phyloP scores from a whole-genome alignment of 352 stramenopile species.

The Elongisporangium prolatum region DNA sequence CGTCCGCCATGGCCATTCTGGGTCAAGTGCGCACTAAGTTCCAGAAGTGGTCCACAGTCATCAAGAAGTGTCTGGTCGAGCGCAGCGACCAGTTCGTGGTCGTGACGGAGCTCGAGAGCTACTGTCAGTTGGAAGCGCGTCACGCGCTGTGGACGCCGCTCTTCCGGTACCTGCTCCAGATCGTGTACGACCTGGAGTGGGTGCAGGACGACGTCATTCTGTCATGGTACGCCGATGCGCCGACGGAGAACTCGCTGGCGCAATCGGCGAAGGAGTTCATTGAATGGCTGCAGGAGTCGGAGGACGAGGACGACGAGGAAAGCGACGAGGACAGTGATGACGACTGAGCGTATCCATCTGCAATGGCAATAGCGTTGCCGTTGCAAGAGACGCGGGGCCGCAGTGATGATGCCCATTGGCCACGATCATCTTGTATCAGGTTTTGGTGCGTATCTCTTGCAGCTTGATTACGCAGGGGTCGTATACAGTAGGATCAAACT shows the following conservation, averaged over 20 bases:
- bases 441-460: neutral
- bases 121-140: constrained; percentile 39
- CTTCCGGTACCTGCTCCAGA: constrained; percentile 94
- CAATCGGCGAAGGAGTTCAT: constrained; percentile 88
- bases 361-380: neutral
- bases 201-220: constrained; percentile 91
- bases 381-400: neutral
- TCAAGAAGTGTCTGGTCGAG: constrained; percentile 88
- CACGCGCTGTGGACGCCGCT: constrained; percentile 56
- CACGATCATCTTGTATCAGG: neutral
- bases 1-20: constrained; percentile 68
- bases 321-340: constrained; percentile 28
- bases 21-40: constrained; percentile 78
- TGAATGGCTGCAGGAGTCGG: constrained; percentile 86
- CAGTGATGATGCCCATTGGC: neutral
- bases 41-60: constrained; percentile 86
- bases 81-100: constrained; percentile 65
- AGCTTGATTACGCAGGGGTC: neutral
- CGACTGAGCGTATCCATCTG: constrained; percentile 1
- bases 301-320: constrained; percentile 53
- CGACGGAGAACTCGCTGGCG: constrained; percentile 23
- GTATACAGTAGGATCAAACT: neutral
- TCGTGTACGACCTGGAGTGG: constrained; percentile 91
- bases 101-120: constrained; percentile 51
- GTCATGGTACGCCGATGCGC: constrained; percentile 64